phyloP scores from a whole-genome alignment of 345 rosid genomes.

The Firmiana major region DNA sequence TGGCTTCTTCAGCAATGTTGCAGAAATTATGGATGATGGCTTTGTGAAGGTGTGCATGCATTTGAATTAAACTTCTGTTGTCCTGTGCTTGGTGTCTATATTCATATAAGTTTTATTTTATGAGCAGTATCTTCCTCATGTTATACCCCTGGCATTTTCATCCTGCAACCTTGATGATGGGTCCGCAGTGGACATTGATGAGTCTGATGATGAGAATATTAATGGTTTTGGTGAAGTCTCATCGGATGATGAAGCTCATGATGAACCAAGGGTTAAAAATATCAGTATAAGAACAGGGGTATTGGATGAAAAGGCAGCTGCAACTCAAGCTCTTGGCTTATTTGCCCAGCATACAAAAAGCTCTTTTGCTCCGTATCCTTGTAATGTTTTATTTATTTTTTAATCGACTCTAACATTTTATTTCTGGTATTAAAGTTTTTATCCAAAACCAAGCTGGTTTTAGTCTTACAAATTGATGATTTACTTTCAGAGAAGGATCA shows the following conservation, averaged over 20 bases:
- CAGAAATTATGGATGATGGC: conserved; percentile 88
- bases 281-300: conserved; percentile 97
- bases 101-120: conserved; percentile 23
- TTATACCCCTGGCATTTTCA: conserved; percentile 78
- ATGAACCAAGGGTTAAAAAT: conserved; percentile 89
- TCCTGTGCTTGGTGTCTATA: conserved; percentile 2
- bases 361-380: conserved; percentile 90
- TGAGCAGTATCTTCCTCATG: conserved; percentile 85
- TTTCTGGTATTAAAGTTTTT: background rate
- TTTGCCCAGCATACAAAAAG: conserved; percentile 88
- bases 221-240: conserved; percentile 91
- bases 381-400: conserved; percentile 1
- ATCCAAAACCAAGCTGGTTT: background rate
- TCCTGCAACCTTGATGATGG: conserved; percentile 99
- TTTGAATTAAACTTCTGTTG: conserved; percentile 13
- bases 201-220: conserved; percentile 83
- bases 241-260: conserved; percentile 98
- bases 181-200: conserved; percentile 87
- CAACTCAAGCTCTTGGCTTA: conserved; percentile 97
- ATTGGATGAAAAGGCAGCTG: conserved; percentile 99
- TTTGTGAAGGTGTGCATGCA: conserved; percentile 64
- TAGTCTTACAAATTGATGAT: background rate
- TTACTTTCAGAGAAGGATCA: background rate
- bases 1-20: conserved; percentile 97
- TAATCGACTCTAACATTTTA: background rate